Conservation (phyloP, 1,139 yeast species). For the Yamadazyma songkhlaensis region DNA sequence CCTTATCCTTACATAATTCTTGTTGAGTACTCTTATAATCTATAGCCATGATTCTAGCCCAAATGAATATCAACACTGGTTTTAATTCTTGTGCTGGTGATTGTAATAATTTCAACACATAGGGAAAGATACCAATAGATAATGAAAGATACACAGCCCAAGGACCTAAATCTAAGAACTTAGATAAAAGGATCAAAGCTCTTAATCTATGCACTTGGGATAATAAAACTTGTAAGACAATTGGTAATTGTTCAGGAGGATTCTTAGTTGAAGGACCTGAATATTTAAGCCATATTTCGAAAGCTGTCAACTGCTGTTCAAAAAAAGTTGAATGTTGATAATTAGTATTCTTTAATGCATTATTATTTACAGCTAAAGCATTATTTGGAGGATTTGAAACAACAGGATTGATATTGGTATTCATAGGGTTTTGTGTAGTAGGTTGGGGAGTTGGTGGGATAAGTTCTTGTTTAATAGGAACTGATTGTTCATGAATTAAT, state of each 20-base stretch:
- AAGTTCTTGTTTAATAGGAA: slow-evolving; percentile 4
- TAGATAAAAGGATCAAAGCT: slow-evolving; percentile 79
- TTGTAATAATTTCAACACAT: slow-evolving; percentile 83
- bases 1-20: slow-evolving; percentile 87
- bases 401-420: slow-evolving; percentile 19
- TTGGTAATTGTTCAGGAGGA: slow-evolving; percentile 95
- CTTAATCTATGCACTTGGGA: slow-evolving; percentile 93
- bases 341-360: slow-evolving; percentile 14
- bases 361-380: background rate
- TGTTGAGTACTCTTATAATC: slow-evolving; percentile 89
- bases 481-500: slow-evolving; percentile 37
- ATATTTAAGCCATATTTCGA: slow-evolving; percentile 92
- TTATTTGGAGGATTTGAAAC: background rate
- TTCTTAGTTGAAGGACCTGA: slow-evolving; percentile 75
- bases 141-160: slow-evolving; percentile 95
- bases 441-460: slow-evolving; percentile 10
- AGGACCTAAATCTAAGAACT: slow-evolving; percentile 91
- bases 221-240: slow-evolving; percentile 83
- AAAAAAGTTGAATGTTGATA: slow-evolving; percentile 92
- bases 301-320: slow-evolving; percentile 94
- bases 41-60: slow-evolving; percentile 98
- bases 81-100: slow-evolving; percentile 95
- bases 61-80: slow-evolving; percentile 90
- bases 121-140: slow-evolving; percentile 94
- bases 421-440: slow-evolving; percentile 5